phyloP scores from a whole-genome alignment of 441 rosid genomes.

The Populus hybrid region DNA sequence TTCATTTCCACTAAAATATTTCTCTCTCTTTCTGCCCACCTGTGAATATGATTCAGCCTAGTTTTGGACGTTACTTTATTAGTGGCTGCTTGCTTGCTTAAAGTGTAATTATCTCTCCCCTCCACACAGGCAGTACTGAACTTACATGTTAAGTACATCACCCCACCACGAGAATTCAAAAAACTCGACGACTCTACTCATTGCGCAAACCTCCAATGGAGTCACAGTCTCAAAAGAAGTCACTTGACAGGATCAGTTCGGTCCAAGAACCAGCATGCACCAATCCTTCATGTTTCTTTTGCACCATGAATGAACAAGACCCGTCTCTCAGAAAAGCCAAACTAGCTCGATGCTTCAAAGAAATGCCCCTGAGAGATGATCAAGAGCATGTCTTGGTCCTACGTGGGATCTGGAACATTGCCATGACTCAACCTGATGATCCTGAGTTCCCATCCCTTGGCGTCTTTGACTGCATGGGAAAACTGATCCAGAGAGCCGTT shows the following conservation, averaged over 20 bases:
- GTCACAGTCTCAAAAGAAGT: slow-evolving; percentile 7
- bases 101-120: neutral
- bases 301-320: slow-evolving; percentile 61
- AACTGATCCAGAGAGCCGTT: slow-evolving; percentile 53
- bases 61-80: neutral
- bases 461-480: slow-evolving; percentile 70
- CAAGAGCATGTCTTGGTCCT: slow-evolving; percentile 64
- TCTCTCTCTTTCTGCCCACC: neutral
- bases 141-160: neutral
- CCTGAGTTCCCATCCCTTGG: slow-evolving; percentile 78
- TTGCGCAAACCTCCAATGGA: slow-evolving; percentile 20
- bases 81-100: neutral
- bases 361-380: slow-evolving; percentile 55
- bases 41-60: neutral
- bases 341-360: slow-evolving; percentile 52
- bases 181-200: neutral
- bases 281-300: slow-evolving; percentile 72
- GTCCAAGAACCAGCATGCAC: slow-evolving; percentile 33
- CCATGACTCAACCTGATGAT: slow-evolving; percentile 72
- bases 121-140: neutral
- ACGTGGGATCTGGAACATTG: slow-evolving; percentile 72
- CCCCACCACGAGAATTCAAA: slow-evolving; percentile 11
- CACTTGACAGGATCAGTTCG: neutral
- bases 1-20: neutral
- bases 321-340: slow-evolving; percentile 48